Base-by-base conservation (phyloP, 345 rosid genomes). In the Eucalyptus sp. region DNA sequence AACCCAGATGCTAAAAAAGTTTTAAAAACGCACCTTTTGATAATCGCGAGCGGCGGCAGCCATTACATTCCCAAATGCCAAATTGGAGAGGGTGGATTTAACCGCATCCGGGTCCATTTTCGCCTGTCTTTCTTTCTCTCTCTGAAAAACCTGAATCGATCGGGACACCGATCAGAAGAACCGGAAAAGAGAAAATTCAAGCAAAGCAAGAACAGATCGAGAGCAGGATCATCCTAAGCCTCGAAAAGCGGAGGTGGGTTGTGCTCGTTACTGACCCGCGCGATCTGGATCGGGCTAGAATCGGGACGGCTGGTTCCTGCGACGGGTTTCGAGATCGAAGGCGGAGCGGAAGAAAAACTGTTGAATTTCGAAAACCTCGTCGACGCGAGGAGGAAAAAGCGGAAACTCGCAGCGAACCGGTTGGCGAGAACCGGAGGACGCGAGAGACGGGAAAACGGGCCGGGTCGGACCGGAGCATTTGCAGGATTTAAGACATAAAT, bases 31-130 rank as follows among this genome's bases (percentile, higher is more conserved):
- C 33, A 94, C 99, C 99, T 97, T 96, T 87, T 95, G 93, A 88
- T 96, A 97, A 91, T 97, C 96, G 79, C 98, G 98, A 85, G 99
- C 99, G 81, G 99, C 99, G n/a, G 99, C 99, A 7, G 98, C 99
- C 93, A 96, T 91, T 83, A 98, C 99, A 93, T 96, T 96, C 52
- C 99, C 99, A 56, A 96, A 97, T 11, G 98, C 98, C 87, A 98
- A 90, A 91, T 95, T 98, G 13, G 98, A 93, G 51, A 98, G 90
- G 33, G 99, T 96, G 81, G 99, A 95, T 91, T 98, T 98, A 41
- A 97, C 98, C 22, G 99, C 88, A 95, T 97, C 89, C 15, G 98
- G 95, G 94, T 97, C 99, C 99, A 97, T 97, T 88, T 88, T 90
- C 88, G 88, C 87, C 27, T 64, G 33, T 54, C 50, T 46, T 37